These are phyloP conservation scores for Sporothrix schenckii DNA, from an alignment of 2,329 filamentous ascomycete genomes.

Conservation along the genomic window DNA sequence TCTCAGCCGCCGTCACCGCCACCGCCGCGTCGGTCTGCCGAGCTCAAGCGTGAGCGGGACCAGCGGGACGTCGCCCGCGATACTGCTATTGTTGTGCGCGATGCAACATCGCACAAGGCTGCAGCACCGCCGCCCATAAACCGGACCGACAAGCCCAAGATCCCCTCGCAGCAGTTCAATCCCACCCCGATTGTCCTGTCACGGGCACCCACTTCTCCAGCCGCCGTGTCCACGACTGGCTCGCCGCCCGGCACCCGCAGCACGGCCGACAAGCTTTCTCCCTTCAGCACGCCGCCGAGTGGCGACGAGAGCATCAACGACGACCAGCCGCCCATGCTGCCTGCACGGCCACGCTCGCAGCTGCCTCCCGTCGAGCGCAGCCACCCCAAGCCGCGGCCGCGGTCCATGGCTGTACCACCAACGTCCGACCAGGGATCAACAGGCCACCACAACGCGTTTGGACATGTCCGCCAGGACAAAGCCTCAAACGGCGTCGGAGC, in stretches of 20 bases:
- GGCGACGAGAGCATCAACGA: constrained; percentile 65
- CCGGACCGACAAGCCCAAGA: constrained; percentile 68
- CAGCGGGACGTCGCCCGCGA: constrained; percentile 29
- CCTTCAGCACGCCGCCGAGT: constrained; percentile 83
- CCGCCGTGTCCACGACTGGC: not conserved
- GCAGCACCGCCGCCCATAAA: constrained; percentile 72
- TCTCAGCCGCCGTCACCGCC: constrained; percentile 65
- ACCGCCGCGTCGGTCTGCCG: constrained; percentile 64
- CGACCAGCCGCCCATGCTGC: constrained; percentile 55
- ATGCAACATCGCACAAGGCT: constrained; percentile 39
- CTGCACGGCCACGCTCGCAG: constrained; percentile 54
- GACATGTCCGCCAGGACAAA: constrained; percentile 46
- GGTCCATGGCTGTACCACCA: constrained; percentile 23
- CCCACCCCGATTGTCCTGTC: not conserved
- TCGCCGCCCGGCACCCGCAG: constrained; percentile 24
- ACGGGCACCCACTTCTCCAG: not conserved
- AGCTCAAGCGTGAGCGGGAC: constrained; percentile 57
- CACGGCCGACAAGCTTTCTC: constrained; percentile 60
- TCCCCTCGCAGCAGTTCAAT: constrained; percentile 40
- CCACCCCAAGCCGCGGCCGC: constrained; percentile 21
- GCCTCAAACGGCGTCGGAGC: constrained; percentile 47
- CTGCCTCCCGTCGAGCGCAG: constrained; percentile 37
- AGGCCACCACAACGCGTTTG: constrained; percentile 50
- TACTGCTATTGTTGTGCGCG: not conserved
- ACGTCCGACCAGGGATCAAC: constrained; percentile 57